Evolutionary conservation across 306 rosid genomes (phyloP).

Genomic region (Casuarina glauca): DNA sequence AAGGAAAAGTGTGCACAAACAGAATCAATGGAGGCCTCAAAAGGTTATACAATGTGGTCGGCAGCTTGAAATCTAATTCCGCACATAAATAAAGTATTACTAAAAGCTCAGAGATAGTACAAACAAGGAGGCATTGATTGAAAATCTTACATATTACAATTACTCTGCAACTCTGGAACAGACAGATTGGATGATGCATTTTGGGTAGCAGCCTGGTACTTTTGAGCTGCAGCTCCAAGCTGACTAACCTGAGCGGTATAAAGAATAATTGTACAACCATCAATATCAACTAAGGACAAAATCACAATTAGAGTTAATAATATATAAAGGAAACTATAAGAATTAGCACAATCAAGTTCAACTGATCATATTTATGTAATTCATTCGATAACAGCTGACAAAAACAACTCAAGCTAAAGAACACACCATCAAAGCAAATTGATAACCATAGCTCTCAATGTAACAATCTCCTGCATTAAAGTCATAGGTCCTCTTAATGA

Average conservation of each 20-base stretch:
- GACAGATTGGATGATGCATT: constrained; percentile 84
- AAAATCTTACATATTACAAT: constrained; percentile 82
- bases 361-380: neutral
- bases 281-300: constrained; percentile 7
- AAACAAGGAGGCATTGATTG: neutral
- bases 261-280: constrained; percentile 13
- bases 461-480: neutral
- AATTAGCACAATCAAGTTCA: neutral
- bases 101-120: constrained; percentile 15
- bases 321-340: neutral
- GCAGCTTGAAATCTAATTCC: neutral
- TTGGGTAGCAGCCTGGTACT: constrained; percentile 90
- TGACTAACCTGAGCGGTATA: constrained; percentile 73
- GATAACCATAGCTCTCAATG: neutral
- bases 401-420: too few relatives aligned
- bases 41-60: neutral
- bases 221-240: constrained; percentile 93
- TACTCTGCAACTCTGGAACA: constrained; percentile 86
- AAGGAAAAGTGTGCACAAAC: constrained; percentile 18
- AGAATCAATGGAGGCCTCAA: neutral
- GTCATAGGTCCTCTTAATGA: neutral
- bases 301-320: neutral
- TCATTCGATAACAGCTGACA: too few relatives aligned
- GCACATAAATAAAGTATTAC: neutral
- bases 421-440: neutral